phyloP scores from a whole-genome alignment of 208 protist species.

The Dictyostelium gargantuum region DNA sequence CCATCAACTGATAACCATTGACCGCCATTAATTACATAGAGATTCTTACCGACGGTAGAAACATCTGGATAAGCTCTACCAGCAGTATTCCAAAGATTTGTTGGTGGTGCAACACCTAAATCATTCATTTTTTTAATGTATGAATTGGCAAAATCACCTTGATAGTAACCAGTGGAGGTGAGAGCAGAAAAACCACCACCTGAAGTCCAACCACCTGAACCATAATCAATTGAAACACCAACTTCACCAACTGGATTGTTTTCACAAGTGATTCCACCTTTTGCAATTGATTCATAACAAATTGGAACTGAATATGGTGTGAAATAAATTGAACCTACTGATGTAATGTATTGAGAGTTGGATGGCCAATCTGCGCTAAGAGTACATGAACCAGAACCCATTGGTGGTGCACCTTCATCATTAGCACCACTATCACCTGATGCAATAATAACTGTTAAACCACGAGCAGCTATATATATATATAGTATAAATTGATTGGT shows the following conservation, averaged over 20 bases:
- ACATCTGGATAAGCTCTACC: constrained; percentile 77
- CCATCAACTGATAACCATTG: constrained; percentile 56
- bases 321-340: constrained; percentile 64
- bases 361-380: constrained; percentile 61
- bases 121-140: constrained; percentile 12
- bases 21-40: constrained; percentile 40
- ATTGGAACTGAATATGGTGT: constrained; percentile 63
- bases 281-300: constrained; percentile 30
- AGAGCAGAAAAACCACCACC: constrained; percentile 73
- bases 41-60: constrained; percentile 36
- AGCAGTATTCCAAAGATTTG: constrained; percentile 32
- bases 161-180: constrained; percentile 14
- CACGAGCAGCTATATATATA: background rate
- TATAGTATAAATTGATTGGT: too few species aligned
- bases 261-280: constrained; percentile 5
- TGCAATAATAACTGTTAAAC: constrained; percentile 73
- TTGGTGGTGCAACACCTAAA: background rate
- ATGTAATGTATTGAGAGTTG: constrained; percentile 55
- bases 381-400: constrained; percentile 4
- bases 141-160: constrained; percentile 2
- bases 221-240: constrained; percentile 59
- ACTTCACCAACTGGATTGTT: constrained; percentile 67
- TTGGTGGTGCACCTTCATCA: constrained; percentile 1
- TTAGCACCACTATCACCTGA: constrained; percentile 66
- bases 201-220: constrained; percentile 58